Percentiles rank a stretch among this genome's conserved stretches.
Conservation (phyloP, 805 yeast genomes). For the Candida insectalens region DNA sequence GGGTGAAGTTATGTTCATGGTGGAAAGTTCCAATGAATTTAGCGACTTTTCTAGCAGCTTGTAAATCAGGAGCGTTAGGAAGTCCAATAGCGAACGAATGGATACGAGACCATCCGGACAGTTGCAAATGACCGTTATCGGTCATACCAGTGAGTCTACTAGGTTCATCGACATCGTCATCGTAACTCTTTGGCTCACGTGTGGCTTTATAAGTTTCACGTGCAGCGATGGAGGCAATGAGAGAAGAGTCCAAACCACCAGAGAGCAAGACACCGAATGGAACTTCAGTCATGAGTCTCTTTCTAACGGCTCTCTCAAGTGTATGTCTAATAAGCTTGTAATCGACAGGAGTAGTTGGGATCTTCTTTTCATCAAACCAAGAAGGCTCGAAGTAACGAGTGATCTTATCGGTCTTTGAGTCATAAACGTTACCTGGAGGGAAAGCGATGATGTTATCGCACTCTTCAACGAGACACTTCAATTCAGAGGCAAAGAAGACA, state of each 20-base stretch:
- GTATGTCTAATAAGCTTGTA: constrained; percentile 61
- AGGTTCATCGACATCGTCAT: constrained; percentile 39
- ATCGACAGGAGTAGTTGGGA: constrained; percentile 74
- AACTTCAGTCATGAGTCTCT: constrained; percentile 99
- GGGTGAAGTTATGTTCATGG: constrained; percentile 95
- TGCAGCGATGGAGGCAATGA: constrained; percentile 95
- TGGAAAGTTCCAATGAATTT: constrained; percentile 92
- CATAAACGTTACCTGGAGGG: constrained; percentile 98
- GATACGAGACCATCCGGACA: constrained; percentile 58
- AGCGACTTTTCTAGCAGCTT: constrained; percentile 96
- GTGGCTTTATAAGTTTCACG: constrained; percentile 78
- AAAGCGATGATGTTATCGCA: constrained; percentile 89
- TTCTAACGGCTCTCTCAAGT: constrained; percentile 91
- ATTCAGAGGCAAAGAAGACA: constrained; percentile 85
- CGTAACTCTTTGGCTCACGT: constrained; percentile 28
- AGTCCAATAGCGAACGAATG: constrained; percentile 97
- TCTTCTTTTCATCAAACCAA: constrained; percentile 82
- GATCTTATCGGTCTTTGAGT: constrained; percentile 76
- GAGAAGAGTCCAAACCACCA: constrained; percentile 95
- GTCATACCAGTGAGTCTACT: constrained; percentile 87
- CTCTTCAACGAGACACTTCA: constrained; percentile 88
- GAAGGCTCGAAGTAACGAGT: constrained; percentile 85
- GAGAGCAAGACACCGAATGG: constrained; percentile 96
- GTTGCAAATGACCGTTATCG: constrained; percentile 72
- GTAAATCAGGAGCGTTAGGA: constrained; percentile 95